These are phyloP conservation scores for Zizania latifolia DNA, from an alignment of 176 grass and related monocot genomes.

Conservation along the genomic window DNA sequence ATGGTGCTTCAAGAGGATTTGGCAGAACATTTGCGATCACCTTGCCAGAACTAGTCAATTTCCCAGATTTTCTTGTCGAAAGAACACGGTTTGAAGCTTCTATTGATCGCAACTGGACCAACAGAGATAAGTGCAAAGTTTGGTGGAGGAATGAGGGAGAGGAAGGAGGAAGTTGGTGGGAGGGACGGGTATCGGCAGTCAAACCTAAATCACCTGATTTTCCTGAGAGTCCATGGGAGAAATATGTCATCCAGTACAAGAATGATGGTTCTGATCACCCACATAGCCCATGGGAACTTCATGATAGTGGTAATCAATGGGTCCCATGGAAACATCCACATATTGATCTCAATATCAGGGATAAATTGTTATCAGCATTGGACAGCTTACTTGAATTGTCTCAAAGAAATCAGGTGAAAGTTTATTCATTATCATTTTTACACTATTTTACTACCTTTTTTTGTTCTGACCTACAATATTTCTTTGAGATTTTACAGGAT, in stretches of 20 bases:
- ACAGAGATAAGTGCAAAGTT: conserved; percentile 86
- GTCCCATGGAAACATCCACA: conserved; percentile 77
- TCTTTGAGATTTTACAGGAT: conserved; percentile 56
- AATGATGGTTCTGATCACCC: conserved; percentile 59
- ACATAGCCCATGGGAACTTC: conserved; percentile 95
- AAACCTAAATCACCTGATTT: conserved; percentile 69
- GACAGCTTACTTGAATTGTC: conserved; percentile 52
- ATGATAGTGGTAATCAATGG: conserved; percentile 67
- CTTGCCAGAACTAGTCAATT: conserved; percentile 60
- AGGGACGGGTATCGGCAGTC: conserved; percentile 57
- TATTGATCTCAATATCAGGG: conserved; percentile 43
- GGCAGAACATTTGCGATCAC: conserved; percentile 57
- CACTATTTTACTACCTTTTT: neutral
- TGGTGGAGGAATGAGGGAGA: conserved; percentile 76
- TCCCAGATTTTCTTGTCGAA: conserved; percentile 95
- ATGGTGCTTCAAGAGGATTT: conserved; percentile 49
- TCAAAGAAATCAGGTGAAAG: conserved; percentile 58
- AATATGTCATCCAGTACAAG: conserved; percentile 78
- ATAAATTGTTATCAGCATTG: conserved; percentile 55
- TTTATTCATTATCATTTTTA: neutral
- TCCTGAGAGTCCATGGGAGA: conserved; percentile 95
- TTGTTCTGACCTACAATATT: conserved; percentile 1
- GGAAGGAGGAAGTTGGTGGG: conserved; percentile 90
- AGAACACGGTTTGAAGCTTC: conserved; percentile 72
- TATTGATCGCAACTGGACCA: conserved; percentile 72